phyloP scores from a whole-genome alignment of 2,329 filamentous ascomycete species.

The Penicillium aurantiogriseum region DNA sequence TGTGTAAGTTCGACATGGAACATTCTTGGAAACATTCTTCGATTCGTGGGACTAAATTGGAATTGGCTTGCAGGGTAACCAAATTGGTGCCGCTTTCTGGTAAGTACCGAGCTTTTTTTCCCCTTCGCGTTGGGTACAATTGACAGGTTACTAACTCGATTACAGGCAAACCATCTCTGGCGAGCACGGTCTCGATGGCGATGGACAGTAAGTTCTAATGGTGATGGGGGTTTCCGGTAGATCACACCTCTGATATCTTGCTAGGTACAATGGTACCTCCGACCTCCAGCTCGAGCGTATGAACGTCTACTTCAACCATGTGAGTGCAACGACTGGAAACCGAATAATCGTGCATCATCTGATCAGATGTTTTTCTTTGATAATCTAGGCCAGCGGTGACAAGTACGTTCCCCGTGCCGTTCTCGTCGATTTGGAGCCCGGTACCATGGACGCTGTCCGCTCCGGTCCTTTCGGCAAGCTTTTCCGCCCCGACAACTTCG shows the following conservation, averaged over 20 bases:
- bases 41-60: constrained; percentile 26
- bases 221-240: neutral
- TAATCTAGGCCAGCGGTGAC: constrained; percentile 78
- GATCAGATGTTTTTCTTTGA: constrained; percentile 1
- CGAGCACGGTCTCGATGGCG: constrained; percentile 95
- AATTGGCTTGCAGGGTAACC: constrained; percentile 75
- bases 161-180: constrained; percentile 75
- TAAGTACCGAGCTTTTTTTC: constrained; percentile 46
- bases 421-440: constrained; percentile 98
- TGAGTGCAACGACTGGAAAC: constrained; percentile 38
- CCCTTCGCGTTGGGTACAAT: constrained; percentile 13
- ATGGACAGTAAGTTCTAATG: constrained; percentile 2
- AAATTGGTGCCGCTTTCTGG: constrained; percentile 99
- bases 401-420: constrained; percentile 99
- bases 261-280: constrained; percentile 92
- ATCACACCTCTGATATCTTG: constrained; percentile 26
- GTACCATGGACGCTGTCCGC: constrained; percentile 99
- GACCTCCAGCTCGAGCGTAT: constrained; percentile 99
- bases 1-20: constrained; percentile 66
- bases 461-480: constrained; percentile 97
- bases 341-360: neutral
- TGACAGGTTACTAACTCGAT: constrained; percentile 41
- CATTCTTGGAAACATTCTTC: constrained; percentile 7
- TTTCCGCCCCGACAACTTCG: constrained; percentile 99
- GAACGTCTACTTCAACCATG: constrained; percentile 99